Percentiles rank a stretch among this genome's conserved stretches.
Conservation (phyloP, 2,329 filamentous ascomycete species). For the Cladophialophora carrionii region DNA sequence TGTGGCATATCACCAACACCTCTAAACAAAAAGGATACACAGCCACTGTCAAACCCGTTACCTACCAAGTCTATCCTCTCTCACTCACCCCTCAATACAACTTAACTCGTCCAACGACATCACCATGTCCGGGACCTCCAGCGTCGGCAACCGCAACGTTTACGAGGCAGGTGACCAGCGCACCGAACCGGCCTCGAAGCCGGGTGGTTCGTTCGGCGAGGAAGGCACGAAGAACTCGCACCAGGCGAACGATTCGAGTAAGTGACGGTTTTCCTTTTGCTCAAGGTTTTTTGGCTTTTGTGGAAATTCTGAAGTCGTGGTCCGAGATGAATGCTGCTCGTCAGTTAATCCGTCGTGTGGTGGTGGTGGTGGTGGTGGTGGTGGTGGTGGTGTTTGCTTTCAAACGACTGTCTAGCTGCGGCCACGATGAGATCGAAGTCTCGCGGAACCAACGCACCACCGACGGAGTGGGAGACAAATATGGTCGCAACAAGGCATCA, state of each 20-base stretch:
- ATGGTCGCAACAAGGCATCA: neutral
- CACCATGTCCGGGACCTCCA: conserved; percentile 60
- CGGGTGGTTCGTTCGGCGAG: conserved; percentile 55
- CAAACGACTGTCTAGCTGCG: too few species aligned
- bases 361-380: too few species aligned
- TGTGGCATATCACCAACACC: neutral
- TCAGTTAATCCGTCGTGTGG: neutral
- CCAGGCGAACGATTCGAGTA: conserved; percentile 71
- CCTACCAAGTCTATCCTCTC: neutral
- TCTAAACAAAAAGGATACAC: neutral
- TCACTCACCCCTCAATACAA: too few species aligned
- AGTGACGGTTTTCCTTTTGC: conserved; percentile 12
- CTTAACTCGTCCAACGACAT: neutral
- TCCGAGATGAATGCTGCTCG: neutral
- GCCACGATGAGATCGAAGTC: neutral
- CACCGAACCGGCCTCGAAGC: conserved; percentile 60
- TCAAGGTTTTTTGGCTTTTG: neutral
- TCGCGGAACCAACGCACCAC: neutral
- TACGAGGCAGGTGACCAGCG: conserved; percentile 81
- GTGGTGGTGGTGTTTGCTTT: too few species aligned
- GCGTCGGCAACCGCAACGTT: conserved; percentile 66
- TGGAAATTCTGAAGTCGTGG: neutral
- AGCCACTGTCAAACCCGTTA: neutral
- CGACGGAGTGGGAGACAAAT: neutral
- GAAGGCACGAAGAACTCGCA: conserved; percentile 75